Percentiles rank a stretch among this genome's conserved stretches.
These are phyloP conservation scores for Phanerochaete sordida DNA, from an alignment of 768 basidiomycete species.

Conservation along the genomic window DNA sequence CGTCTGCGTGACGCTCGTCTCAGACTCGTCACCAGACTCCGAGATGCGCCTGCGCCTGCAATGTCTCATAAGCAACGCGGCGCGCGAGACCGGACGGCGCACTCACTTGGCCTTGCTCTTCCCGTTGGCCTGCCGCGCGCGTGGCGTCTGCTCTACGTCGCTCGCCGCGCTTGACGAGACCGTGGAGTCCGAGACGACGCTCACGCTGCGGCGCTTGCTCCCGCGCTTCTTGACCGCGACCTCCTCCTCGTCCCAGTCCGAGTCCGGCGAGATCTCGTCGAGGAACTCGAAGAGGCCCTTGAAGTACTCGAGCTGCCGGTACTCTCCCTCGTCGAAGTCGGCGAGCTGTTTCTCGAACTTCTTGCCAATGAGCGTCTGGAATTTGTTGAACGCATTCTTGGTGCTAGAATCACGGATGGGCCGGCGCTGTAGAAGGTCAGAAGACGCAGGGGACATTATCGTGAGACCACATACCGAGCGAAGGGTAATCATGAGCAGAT, in stretches of 20 bases:
- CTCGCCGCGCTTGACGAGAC: constrained; percentile 30
- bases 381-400: constrained; percentile 69
- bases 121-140: constrained; percentile 9
- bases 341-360: constrained; percentile 70
- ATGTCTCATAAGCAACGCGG: neutral
- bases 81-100: constrained; percentile 37
- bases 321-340: constrained; percentile 70
- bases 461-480: constrained; percentile 39
- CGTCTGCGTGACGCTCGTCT: constrained; percentile 27
- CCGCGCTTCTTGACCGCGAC: constrained; percentile 38
- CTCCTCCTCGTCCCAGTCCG: constrained; percentile 50
- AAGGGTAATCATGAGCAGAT: constrained; percentile 59
- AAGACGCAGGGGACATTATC: neutral
- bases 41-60: constrained; percentile 56
- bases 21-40: constrained; percentile 43
- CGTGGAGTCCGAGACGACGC: constrained; percentile 44
- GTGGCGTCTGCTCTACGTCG: constrained; percentile 14
- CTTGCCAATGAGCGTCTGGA: constrained; percentile 63
- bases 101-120: constrained; percentile 30
- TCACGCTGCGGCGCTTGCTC: constrained; percentile 55
- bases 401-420: constrained; percentile 55
- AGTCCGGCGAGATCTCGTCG: constrained; percentile 67
- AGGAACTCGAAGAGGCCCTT: constrained; percentile 61
- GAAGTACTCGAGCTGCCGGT: constrained; percentile 58
- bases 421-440: constrained; percentile 42